phyloP scores from a whole-genome alignment of 352 stramenopile species.

The Globisporangium nunn region DNA sequence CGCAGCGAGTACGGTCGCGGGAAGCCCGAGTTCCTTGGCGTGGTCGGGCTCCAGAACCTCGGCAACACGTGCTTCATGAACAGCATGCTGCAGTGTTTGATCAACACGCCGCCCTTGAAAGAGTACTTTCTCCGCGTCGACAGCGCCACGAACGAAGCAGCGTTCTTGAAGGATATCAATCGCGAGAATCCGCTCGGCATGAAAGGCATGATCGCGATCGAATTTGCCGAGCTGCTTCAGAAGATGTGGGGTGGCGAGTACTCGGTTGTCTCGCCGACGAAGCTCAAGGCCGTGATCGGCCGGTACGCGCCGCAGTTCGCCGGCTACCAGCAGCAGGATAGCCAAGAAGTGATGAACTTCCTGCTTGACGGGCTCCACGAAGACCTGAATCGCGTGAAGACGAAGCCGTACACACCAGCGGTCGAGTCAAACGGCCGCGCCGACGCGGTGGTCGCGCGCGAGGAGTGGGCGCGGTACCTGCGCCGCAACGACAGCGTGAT shows the following conservation, averaged over 20 bases:
- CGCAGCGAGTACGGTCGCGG: constrained; percentile 40
- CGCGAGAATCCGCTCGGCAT: constrained; percentile 91
- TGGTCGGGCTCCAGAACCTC: constrained; percentile 72
- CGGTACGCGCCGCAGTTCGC: constrained; percentile 86
- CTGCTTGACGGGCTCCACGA: constrained; percentile 90
- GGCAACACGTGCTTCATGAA: constrained; percentile 86
- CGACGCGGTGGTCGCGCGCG: constrained; percentile 57
- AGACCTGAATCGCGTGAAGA: constrained; percentile 84
- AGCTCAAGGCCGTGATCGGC: constrained; percentile 81
- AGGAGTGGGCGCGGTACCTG: constrained; percentile 84
- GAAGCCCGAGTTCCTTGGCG: constrained; percentile 45
- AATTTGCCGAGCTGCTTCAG: constrained; percentile 93
- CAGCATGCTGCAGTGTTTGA: constrained; percentile 90
- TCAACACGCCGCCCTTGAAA: constrained; percentile 89
- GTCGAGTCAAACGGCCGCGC: constrained; percentile 66
- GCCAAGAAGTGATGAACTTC: constrained; percentile 91
- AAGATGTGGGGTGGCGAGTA: constrained; percentile 93
- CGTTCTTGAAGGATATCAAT: constrained; percentile 89
- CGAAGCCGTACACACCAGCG: constrained; percentile 72
- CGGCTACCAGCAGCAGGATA: constrained; percentile 88
- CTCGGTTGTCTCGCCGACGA: constrained; percentile 63
- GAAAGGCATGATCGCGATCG: constrained; percentile 90
- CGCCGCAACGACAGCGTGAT: constrained; percentile 90
- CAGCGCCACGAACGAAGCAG: constrained; percentile 27
- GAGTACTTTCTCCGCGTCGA: constrained; percentile 89